phyloP scores from a whole-genome alignment of 306 rosid genomes.

The Cucumis cinereus region DNA sequence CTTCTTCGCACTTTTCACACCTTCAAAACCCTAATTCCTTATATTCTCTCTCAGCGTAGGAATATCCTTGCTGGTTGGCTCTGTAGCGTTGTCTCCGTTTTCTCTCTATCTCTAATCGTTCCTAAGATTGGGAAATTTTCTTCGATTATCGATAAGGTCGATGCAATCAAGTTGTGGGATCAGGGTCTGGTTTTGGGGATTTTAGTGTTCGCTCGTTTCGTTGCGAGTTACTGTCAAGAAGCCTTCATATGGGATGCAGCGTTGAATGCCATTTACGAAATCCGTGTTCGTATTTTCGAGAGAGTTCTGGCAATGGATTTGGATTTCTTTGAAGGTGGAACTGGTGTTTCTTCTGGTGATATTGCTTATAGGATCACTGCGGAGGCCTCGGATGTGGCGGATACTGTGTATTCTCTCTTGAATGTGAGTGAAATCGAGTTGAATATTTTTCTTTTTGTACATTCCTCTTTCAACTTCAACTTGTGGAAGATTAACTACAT shows the following conservation, averaged over 20 bases:
- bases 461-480: background rate
- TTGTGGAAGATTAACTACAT: background rate
- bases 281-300: slow-evolving; percentile 47
- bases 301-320: slow-evolving; percentile 50
- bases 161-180: slow-evolving; percentile 4
- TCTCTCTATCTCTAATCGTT: slow-evolving; percentile 45
- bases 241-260: slow-evolving; percentile 83
- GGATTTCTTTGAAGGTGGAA: slow-evolving; percentile 34
- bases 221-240: slow-evolving; percentile 56
- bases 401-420: slow-evolving; percentile 49
- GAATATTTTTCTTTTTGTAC: background rate
- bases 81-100: slow-evolving; percentile 56
- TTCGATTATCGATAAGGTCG: slow-evolving; percentile 14
- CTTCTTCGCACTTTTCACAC: slow-evolving; percentile 19
- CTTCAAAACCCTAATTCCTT: slow-evolving; percentile 36
- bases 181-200: slow-evolving; percentile 33
- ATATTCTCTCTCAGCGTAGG: slow-evolving; percentile 26
- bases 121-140: slow-evolving; percentile 29
- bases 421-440: slow-evolving; percentile 39
- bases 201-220: slow-evolving; percentile 35
- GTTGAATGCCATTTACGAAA: slow-evolving; percentile 32
- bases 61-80: slow-evolving; percentile 62
- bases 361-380: slow-evolving; percentile 69
- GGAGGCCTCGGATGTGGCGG: slow-evolving; percentile 70
- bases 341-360: slow-evolving; percentile 48